Evolutionary conservation across 169 alveolate species (phyloP).

Genomic region (Plasmodium ovale): DNA sequence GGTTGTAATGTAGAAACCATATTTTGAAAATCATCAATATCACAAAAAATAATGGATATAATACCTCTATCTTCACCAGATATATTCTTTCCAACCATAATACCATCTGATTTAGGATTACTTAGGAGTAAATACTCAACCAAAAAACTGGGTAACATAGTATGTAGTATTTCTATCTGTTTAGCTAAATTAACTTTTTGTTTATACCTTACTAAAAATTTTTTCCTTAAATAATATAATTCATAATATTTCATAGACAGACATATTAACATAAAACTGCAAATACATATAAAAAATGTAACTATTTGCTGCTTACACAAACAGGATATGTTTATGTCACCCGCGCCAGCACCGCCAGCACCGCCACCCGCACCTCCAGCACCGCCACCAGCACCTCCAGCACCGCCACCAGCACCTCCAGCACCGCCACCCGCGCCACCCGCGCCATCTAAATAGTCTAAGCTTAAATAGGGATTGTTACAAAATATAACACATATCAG

Average conservation of each 20-base stretch:
- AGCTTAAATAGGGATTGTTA: slow-evolving; percentile 68
- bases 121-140: slow-evolving; percentile 88
- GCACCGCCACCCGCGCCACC: too few relatives aligned
- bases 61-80: slow-evolving; percentile 92
- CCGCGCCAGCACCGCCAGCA: too few relatives aligned
- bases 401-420: too few relatives aligned
- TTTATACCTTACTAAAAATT: slow-evolving; percentile 85
- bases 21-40: slow-evolving; percentile 96
- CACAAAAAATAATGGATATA: slow-evolving; percentile 97
- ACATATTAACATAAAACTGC: slow-evolving; percentile 84
- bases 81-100: slow-evolving; percentile 79
- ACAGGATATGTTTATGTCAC: slow-evolving; percentile 36
- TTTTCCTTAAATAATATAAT: slow-evolving; percentile 86
- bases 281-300: slow-evolving; percentile 80
- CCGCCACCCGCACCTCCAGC: too few relatives aligned
- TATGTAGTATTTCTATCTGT: slow-evolving; percentile 91
- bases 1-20: slow-evolving; percentile 94
- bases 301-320: slow-evolving; percentile 55
- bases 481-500: slow-evolving; percentile 63
- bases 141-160: slow-evolving; percentile 92
- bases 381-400: too few relatives aligned
- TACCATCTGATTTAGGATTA: slow-evolving; percentile 79
- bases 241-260: slow-evolving; percentile 88
- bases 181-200: slow-evolving; percentile 84
- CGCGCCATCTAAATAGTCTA: slow-evolving; percentile 14